Evolutionary conservation across 2,329 filamentous ascomycete species (phyloP).

Genomic region (Hypomyces perniciosus): DNA sequence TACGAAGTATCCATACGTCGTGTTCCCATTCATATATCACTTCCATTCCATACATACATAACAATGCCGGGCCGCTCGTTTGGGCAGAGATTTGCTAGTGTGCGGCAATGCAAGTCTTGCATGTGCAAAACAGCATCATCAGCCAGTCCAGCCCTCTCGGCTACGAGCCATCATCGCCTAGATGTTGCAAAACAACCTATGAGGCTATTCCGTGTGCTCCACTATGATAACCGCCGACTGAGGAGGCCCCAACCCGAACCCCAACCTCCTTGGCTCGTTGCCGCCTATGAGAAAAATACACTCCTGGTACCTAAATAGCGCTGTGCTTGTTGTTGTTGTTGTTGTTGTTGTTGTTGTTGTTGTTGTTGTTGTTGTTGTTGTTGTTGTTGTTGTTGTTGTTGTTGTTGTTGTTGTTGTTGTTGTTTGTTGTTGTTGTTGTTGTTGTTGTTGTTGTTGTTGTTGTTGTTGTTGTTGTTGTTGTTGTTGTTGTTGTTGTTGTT

Average conservation of each 20-base stretch:
- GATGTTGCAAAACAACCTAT: too few relatives aligned
- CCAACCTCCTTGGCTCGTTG: background rate
- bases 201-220: background rate
- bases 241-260: conserved; percentile 3
- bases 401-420: too few relatives aligned
- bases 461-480: too few relatives aligned
- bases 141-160: background rate
- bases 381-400: too few relatives aligned
- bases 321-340: too few relatives aligned
- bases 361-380: too few relatives aligned
- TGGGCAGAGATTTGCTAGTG: too few relatives aligned
- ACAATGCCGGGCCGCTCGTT: background rate
- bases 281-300: background rate
- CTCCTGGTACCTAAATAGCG: too few relatives aligned
- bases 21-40: background rate
- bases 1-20: conserved; percentile 10
- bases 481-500: too few relatives aligned
- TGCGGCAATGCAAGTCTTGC: background rate
- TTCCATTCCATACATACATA: background rate
- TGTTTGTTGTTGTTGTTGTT: too few relatives aligned
- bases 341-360: background rate
- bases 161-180: background rate
- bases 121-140: background rate
- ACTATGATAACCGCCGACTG: conserved; percentile 10
- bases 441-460: too few relatives aligned